Percentiles rank a stretch among this genome's conserved stretches.
Conservation (phyloP, 257 asterid species). For the Scutellaria galericulata region DNA sequence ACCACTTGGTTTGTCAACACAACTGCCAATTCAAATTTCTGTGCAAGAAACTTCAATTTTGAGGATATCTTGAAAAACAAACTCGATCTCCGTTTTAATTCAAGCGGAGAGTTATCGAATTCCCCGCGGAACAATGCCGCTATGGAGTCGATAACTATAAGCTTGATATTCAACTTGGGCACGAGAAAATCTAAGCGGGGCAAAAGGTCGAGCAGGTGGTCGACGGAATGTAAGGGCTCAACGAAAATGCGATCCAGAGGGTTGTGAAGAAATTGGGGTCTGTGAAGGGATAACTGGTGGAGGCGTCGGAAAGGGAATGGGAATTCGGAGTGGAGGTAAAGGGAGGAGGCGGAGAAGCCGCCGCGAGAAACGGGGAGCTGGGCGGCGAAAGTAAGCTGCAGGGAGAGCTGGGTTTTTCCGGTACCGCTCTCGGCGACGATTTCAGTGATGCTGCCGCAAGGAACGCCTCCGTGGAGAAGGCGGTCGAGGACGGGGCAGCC, state of each 20-base stretch:
- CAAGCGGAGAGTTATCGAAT: conserved; percentile 66
- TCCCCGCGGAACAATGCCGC: conserved; percentile 89
- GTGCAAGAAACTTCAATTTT: conserved; percentile 61
- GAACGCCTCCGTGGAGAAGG: conserved; percentile 82
- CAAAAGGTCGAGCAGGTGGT: conserved; percentile 91
- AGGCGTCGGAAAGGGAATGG: conserved; percentile 89
- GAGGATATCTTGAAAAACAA: conserved; percentile 78
- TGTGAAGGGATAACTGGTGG: conserved; percentile 57
- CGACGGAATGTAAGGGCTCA: conserved; percentile 69
- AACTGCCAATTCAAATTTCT: conserved; percentile 71
- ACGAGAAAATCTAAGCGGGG: conserved; percentile 61
- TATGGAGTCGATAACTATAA: conserved; percentile 79
- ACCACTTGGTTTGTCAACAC: conserved; percentile 85
- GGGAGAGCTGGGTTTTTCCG: conserved; percentile 90
- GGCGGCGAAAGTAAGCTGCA: conserved; percentile 85
- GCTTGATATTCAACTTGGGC: conserved; percentile 50
- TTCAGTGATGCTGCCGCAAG: conserved; percentile 80
- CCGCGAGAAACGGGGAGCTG: conserved; percentile 76
- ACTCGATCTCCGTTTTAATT: conserved; percentile 65
- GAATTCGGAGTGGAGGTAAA: conserved; percentile 86
- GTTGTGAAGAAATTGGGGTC: conserved; percentile 44
- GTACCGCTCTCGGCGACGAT: conserved; percentile 88
- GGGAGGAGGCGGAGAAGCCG: conserved; percentile 80
- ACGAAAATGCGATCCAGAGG: conserved; percentile 58
- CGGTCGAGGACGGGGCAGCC: conserved; percentile 79